Percentiles rank a stretch among this genome's conserved stretches.
phyloP scores from a whole-genome alignment of 148 eudicot genomes.

The Chenopodium quinoa region DNA sequence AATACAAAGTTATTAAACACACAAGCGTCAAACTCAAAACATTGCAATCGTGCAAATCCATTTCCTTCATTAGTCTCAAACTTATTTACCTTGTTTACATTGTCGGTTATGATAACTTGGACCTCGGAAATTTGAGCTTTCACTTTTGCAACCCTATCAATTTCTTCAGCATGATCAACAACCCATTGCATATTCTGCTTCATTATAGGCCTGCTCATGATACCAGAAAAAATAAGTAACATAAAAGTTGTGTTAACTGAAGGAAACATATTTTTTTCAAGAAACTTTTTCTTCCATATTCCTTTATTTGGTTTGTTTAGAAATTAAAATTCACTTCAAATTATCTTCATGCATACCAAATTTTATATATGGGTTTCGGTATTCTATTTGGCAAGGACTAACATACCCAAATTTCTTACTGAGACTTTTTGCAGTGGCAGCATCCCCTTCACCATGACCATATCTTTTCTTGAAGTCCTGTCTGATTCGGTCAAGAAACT shows the following conservation, averaged over 20 bases:
- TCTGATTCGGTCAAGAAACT: slow-evolving; percentile 9
- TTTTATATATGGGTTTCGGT: too few species aligned
- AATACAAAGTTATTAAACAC: background rate
- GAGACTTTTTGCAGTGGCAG: slow-evolving; percentile 4
- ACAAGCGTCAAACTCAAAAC: background rate
- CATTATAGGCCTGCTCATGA: background rate
- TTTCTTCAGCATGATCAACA: slow-evolving; percentile 14
- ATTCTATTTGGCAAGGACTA: background rate
- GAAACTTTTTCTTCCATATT: too few species aligned
- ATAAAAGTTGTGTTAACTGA: too few species aligned
- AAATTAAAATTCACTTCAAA: too few species aligned
- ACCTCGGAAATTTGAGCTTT: slow-evolving; percentile 13
- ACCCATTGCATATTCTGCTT: slow-evolving; percentile 10
- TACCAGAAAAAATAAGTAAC: too few species aligned
- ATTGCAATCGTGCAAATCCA: background rate
- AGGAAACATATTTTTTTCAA: too few species aligned
- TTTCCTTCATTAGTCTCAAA: background rate
- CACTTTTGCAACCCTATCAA: slow-evolving; percentile 6
- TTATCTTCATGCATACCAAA: too few species aligned
- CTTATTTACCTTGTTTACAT: too few species aligned
- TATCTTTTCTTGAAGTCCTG: slow-evolving; percentile 7
- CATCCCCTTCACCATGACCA: background rate
- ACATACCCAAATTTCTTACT: slow-evolving; percentile 12
- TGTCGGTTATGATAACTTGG: too few species aligned
- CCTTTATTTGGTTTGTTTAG: too few species aligned